A percentile compares a stretch with the other conserved stretches of the same genome.
Evolutionary conservation across 495 filamentous ascomycete genomes (phyloP).

Genomic region (Penicillium robsamsonii): DNA sequence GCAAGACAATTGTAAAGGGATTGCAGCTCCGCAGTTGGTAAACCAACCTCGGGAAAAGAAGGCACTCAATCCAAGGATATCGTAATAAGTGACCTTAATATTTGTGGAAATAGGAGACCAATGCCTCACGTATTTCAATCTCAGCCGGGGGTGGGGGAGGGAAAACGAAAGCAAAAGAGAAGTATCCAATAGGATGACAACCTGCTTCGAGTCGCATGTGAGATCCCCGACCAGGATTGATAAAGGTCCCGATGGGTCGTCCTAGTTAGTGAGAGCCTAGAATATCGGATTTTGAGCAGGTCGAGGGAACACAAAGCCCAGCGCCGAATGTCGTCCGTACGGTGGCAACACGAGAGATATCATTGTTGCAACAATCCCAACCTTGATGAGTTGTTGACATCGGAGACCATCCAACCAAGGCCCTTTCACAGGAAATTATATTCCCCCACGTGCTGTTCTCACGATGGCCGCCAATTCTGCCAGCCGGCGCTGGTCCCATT

Average conservation of each 20-base stretch:
- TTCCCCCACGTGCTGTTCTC: background rate
- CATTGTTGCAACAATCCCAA: background rate
- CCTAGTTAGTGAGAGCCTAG: background rate
- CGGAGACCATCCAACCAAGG: background rate
- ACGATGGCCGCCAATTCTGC: slow-evolving; percentile 31
- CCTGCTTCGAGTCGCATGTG: background rate
- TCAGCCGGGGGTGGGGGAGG: background rate
- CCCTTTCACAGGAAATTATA: background rate
- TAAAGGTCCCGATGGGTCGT: background rate
- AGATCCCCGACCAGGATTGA: background rate
- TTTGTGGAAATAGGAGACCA: background rate
- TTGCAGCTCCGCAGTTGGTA: background rate
- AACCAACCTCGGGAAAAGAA: background rate
- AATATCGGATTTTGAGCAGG: background rate
- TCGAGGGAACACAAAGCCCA: background rate
- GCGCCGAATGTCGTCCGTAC: background rate
- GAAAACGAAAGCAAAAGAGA: background rate
- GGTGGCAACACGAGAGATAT: background rate
- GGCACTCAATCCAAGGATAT: background rate
- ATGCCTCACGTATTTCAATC: background rate
- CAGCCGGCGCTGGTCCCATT: slow-evolving; percentile 20
- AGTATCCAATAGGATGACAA: background rate
- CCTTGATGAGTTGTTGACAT: background rate
- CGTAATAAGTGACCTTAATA: background rate
- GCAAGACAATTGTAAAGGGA: background rate